A percentile compares a stretch with the other conserved stretches of the same genome.
Evolutionary conservation across 1,284 basidiomycete genomes (phyloP).

Genomic region (Cutaneotrichosporon cutaneum): DNA sequence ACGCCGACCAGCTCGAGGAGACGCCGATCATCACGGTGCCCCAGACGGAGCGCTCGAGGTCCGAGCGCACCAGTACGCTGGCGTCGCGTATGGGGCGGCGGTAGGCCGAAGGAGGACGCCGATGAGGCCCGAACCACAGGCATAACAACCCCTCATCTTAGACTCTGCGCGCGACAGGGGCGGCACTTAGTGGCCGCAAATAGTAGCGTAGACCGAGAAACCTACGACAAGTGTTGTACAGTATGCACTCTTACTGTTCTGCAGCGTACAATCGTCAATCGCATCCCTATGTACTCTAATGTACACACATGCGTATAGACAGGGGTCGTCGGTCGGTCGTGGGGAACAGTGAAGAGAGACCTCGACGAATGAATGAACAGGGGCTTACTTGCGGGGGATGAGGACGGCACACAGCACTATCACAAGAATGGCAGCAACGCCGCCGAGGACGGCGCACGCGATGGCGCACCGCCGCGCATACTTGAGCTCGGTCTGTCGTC

Average conservation of each 20-base stretch:
- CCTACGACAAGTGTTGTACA: neutral
- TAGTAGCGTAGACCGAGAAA: neutral
- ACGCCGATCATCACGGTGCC: neutral
- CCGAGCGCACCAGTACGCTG: neutral
- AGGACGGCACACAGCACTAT: slow-evolving; percentile 6
- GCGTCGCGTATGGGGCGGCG: slow-evolving; percentile 2
- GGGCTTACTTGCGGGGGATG: neutral
- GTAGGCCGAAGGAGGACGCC: neutral
- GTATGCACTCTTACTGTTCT: neutral
- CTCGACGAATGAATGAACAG: neutral
- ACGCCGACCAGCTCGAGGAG: slow-evolving; percentile 61
- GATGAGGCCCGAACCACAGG: too few relatives aligned
- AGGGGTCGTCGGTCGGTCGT: neutral
- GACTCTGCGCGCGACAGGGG: too few relatives aligned
- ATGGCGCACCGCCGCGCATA: slow-evolving; percentile 43
- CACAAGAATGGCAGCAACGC: slow-evolving; percentile 22
- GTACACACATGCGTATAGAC: slow-evolving; percentile 7
- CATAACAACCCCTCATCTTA: too few relatives aligned
- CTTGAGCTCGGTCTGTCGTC: slow-evolving; percentile 43
- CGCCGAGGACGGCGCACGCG: slow-evolving; percentile 21
- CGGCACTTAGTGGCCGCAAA: too few relatives aligned
- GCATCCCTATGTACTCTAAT: slow-evolving; percentile 3
- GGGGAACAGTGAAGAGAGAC: neutral
- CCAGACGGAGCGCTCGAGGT: neutral
- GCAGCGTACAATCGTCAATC: slow-evolving; percentile 5